A percentile compares a stretch with the other conserved stretches of the same genome.
Evolutionary conservation across 2,329 filamentous ascomycete species (phyloP).

Genomic region (Corynespora cassiicola): DNA sequence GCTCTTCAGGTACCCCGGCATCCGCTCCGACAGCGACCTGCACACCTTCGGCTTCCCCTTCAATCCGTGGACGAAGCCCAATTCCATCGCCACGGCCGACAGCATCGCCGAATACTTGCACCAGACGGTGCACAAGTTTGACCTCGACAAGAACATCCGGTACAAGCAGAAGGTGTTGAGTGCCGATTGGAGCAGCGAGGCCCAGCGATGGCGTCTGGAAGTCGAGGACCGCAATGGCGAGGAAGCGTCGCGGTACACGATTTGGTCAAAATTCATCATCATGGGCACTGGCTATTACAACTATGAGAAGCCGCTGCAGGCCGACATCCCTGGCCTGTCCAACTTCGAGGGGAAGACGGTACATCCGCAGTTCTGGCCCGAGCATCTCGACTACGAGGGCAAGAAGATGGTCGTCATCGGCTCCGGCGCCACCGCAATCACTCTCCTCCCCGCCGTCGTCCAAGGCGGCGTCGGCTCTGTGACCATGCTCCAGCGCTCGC

Average conservation of each 20-base stretch:
- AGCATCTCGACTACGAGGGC: conserved; percentile 67
- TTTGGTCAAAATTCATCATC: conserved; percentile 59
- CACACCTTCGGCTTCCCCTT: conserved; percentile 68
- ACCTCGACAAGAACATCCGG: conserved; percentile 54
- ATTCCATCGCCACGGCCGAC: conserved; percentile 53
- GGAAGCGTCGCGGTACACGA: conserved; percentile 42
- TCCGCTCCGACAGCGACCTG: conserved; percentile 60
- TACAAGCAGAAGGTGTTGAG: conserved; percentile 50
- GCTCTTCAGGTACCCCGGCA: conserved; percentile 77
- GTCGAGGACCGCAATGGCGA: conserved; percentile 30
- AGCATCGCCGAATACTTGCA: conserved; percentile 53
- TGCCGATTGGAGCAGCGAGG: conserved; percentile 53
- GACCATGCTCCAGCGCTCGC: conserved; percentile 83
- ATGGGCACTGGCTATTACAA: conserved; percentile 76
- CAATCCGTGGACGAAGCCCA: conserved; percentile 68
- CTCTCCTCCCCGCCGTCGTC: conserved; percentile 74
- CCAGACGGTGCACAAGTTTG: conserved; percentile 50
- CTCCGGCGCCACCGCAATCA: conserved; percentile 80
- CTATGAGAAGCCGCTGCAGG: conserved; percentile 67
- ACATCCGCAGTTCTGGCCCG: conserved; percentile 80
- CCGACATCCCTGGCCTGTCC: conserved; percentile 70
- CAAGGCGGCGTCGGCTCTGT: conserved; percentile 67
- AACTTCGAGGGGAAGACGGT: conserved; percentile 68
- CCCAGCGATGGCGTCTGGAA: conserved; percentile 56
- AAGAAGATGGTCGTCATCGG: conserved; percentile 78